Base-by-base conservation (phyloP, 164 flowering plant genomes). In the Piper betle region DNA sequence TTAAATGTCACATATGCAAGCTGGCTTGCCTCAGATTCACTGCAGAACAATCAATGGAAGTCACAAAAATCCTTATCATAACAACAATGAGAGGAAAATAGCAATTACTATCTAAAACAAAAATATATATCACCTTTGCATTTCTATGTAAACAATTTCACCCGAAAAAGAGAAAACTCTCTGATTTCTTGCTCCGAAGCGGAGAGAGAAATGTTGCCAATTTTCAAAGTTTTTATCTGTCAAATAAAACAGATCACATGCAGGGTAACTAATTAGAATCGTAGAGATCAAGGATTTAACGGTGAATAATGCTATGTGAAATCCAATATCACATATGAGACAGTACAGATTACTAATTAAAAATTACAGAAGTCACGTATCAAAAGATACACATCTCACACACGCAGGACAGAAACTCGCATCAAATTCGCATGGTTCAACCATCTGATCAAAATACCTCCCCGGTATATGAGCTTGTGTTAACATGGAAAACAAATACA, bases 121-220 rank as follows among this genome's bases (percentile, higher is more conserved):
- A 53, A n/a, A 53, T 56, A 53, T 8, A 39, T 61, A 59, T 38
- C 48, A 87, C 91, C 87, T 81, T 13, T 66, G 71, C 80, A 87
- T 69, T 72, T 87, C 87, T 61, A 86, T 77, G 74, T 76, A 79
- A 68, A 75, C 78, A 69, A 88, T 81, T 4, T 81, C 84, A 53
- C 96, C 92, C 57, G 96, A 84, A 69, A 88, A 88, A 58, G 90
- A 88, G 69, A 88, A 88, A 88, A 88, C 63, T 88, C 96, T 68
- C 78, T 76, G 53, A 88, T 67, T 61, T 88, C 90, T 57, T 76
- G 82, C 68, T 82, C 85, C 39, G 85, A 65, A 58, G 96, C 96
- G 48, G 82, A 72, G 38, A 84, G 68, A 41, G 96, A 88, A 57
- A 88, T 80, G 82, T 86, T 83, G 81, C 79, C 78, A 42, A 88